phyloP scores from a whole-genome alignment of 1,284 basidiomycete genomes.

The Meira miltonrushii region DNA sequence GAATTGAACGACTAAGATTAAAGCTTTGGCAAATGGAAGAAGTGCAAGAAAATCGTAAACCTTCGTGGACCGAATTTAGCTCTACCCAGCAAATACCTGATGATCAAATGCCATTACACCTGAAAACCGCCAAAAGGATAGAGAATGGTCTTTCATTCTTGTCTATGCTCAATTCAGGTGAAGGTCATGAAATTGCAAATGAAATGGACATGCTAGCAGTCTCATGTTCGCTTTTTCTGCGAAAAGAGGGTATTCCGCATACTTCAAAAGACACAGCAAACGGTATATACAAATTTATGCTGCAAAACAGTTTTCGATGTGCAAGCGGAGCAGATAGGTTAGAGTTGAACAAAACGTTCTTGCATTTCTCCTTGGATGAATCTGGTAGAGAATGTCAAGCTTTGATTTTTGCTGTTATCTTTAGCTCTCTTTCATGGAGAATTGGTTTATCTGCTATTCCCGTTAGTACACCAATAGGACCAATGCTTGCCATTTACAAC shows the following conservation, averaged over 20 bases:
- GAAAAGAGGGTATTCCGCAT: conserved; percentile 4
- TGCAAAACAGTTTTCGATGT: conserved; percentile 20
- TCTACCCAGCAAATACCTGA: no score
- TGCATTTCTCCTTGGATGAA: conserved; percentile 25
- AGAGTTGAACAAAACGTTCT: conserved; percentile 31
- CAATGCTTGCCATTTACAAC: no score
- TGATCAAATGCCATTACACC: no score
- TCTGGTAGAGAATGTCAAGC: conserved; percentile 30
- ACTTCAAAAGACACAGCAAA: not conserved
- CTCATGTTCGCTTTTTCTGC: conserved; percentile 30
- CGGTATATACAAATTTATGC: conserved; percentile 27
- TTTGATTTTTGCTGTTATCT: conserved; percentile 25
- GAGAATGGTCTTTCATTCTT: conserved; percentile 20
- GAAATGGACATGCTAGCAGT: conserved; percentile 27
- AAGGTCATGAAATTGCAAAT: conserved; percentile 15
- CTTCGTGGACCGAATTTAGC: no score
- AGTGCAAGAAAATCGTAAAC: no score
- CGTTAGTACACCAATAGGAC: conserved; percentile 22
- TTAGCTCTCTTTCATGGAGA: conserved; percentile 28
- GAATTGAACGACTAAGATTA: not conserved
- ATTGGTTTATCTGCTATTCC: conserved; percentile 25
- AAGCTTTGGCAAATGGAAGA: no score
- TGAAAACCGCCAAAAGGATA: not conserved
- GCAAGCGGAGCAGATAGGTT: conserved; percentile 16
- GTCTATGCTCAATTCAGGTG: conserved; percentile 30